phyloP scores from a whole-genome alignment of 805 yeast genomes.

The Clavispora carvajalis region DNA sequence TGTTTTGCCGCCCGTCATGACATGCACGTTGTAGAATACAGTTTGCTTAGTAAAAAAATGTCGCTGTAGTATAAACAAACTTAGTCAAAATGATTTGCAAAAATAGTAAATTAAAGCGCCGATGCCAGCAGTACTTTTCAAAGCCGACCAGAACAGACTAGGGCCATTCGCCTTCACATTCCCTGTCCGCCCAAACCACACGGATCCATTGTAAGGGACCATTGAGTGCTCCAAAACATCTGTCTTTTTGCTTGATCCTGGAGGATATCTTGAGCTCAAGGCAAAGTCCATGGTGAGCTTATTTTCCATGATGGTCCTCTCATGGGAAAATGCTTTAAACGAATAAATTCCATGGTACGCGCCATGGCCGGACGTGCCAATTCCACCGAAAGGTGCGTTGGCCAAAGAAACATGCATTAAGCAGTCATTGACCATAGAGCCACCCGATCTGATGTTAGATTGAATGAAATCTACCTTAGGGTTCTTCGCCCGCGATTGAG shows the following conservation, averaged over 20 bases:
- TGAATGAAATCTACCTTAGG: slow-evolving; percentile 39
- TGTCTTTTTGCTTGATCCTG: slow-evolving; percentile 38
- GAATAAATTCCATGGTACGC: slow-evolving; percentile 73
- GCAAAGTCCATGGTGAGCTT: slow-evolving; percentile 60
- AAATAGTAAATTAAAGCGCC: slow-evolving; percentile 21
- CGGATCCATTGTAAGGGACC: slow-evolving; percentile 25
- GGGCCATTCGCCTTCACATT: slow-evolving; percentile 34
- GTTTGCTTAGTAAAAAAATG: no score
- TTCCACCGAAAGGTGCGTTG: slow-evolving; percentile 85
- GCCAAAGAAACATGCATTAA: slow-evolving; percentile 63
- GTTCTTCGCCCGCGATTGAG: slow-evolving; percentile 43
- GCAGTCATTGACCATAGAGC: slow-evolving; percentile 63
- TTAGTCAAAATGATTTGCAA: slow-evolving; percentile 3
- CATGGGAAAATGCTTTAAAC: slow-evolving; percentile 63
- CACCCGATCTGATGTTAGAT: slow-evolving; percentile 64
- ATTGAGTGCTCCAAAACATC: slow-evolving; percentile 21
- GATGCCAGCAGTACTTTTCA: slow-evolving; percentile 29
- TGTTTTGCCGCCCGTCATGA: neutral
- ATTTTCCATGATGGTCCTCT: slow-evolving; percentile 60
- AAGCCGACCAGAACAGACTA: slow-evolving; percentile 23
- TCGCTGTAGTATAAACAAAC: no score
- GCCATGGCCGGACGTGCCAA: slow-evolving; percentile 82
- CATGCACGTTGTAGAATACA: no score
- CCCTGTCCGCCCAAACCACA: slow-evolving; percentile 37
- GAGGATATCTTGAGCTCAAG: slow-evolving; percentile 63